Conservation (phyloP, 1,139 yeast species). For the Protomyces inouyei region DNA sequence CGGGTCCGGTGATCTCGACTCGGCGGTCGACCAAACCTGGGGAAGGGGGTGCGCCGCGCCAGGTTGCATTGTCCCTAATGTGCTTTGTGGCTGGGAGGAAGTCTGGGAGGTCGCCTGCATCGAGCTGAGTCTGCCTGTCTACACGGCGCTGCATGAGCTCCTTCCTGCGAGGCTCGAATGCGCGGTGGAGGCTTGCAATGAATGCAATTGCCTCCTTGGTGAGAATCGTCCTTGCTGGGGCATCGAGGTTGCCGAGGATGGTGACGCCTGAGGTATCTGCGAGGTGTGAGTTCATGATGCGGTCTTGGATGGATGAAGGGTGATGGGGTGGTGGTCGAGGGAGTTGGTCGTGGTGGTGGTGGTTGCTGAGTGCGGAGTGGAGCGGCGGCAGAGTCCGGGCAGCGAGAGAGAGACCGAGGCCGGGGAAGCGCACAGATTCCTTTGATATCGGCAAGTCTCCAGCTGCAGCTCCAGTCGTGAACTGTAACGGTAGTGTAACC, state of each 20-base stretch:
- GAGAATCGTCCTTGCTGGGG: constrained; percentile 42
- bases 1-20: constrained; percentile 82
- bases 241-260: constrained; percentile 24
- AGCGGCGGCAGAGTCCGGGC: too few species aligned
- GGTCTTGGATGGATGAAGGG: too few species aligned
- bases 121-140: constrained; percentile 57
- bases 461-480: too few species aligned
- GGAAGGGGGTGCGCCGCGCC: constrained; percentile 76
- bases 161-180: constrained; percentile 59
- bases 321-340: too few species aligned
- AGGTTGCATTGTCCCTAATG: constrained; percentile 66
- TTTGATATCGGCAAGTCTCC: too few species aligned
- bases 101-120: constrained; percentile 64
- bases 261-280: constrained; percentile 14
- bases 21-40: constrained; percentile 72
- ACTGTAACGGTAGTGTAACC: too few species aligned
- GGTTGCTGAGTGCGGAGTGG: too few species aligned
- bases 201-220: constrained; percentile 67
- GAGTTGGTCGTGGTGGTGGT: too few species aligned
- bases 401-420: too few species aligned
- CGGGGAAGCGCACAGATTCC: too few species aligned
- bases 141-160: constrained; percentile 58
- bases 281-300: constrained; percentile 15
- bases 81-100: constrained; percentile 66
- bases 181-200: constrained; percentile 67